A percentile compares a stretch with the other conserved stretches of the same genome.
These are phyloP conservation scores for Rubroboletus pulcherrimus DNA, from an alignment of 768 basidiomycete genomes.

Conservation along the genomic window DNA sequence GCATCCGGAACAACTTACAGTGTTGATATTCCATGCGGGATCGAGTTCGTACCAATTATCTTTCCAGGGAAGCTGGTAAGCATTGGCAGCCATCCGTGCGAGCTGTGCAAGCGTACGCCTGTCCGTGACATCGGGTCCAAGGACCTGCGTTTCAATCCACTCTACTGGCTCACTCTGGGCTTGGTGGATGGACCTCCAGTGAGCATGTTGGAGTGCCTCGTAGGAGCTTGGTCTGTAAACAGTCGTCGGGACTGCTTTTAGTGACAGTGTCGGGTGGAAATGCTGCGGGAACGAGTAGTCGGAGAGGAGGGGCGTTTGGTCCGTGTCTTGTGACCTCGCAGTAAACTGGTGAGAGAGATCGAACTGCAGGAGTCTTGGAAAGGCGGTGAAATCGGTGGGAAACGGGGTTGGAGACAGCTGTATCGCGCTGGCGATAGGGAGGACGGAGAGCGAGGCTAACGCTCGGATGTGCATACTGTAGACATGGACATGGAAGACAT, in stretches of 20 bases:
- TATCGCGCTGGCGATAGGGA: slow-evolving; percentile 1
- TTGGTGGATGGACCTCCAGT: slow-evolving; percentile 46
- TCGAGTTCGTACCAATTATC: slow-evolving; percentile 83
- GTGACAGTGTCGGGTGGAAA: slow-evolving; percentile 14
- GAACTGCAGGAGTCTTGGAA: slow-evolving; percentile 18
- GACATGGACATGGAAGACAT: background rate
- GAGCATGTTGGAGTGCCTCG: slow-evolving; percentile 47
- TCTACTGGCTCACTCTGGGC: slow-evolving; percentile 49
- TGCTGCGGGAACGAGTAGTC: slow-evolving; percentile 6
- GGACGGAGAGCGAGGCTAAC: background rate
- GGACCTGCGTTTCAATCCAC: slow-evolving; percentile 67
- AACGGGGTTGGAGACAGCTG: background rate
- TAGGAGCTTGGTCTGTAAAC: slow-evolving; percentile 59
- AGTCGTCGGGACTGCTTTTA: slow-evolving; percentile 46
- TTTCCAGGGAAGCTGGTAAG: slow-evolving; percentile 71
- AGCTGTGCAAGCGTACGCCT: slow-evolving; percentile 76
- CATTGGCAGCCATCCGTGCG: slow-evolving; percentile 85
- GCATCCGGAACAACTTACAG: slow-evolving; percentile 30
- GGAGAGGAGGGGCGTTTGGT: slow-evolving; percentile 3
- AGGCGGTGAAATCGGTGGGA: background rate
- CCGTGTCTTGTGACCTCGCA: background rate
- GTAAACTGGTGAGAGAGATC: slow-evolving; percentile 19
- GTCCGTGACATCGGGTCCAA: slow-evolving; percentile 77
- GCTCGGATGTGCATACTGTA: slow-evolving; percentile 3
- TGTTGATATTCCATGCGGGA: slow-evolving; percentile 58